Evolutionary conservation across 2,329 filamentous ascomycete genomes (phyloP).

Genomic region (Sarocladiaceae sp.): DNA sequence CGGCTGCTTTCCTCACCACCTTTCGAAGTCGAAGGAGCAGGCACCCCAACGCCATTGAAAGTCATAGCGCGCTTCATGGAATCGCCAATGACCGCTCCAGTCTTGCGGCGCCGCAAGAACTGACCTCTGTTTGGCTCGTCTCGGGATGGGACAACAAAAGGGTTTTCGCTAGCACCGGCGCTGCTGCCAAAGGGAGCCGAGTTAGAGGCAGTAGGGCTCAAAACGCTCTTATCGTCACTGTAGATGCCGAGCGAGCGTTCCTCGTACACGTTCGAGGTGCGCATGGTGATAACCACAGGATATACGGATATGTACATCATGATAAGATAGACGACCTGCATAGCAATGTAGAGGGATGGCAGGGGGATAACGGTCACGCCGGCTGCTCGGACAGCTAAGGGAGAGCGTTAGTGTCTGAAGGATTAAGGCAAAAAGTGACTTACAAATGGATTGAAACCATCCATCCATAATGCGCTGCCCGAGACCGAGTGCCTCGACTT

Average conservation of each 20-base stretch:
- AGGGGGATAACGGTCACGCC: slow-evolving; percentile 62
- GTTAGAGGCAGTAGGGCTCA: slow-evolving; percentile 8
- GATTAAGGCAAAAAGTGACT: slow-evolving; percentile 16
- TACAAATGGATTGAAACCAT: slow-evolving; percentile 56
- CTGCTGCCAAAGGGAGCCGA: background rate
- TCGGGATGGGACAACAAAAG: slow-evolving; percentile 13
- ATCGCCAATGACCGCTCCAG: slow-evolving; percentile 22
- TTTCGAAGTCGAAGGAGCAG: slow-evolving; percentile 13
- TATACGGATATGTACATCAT: slow-evolving; percentile 64
- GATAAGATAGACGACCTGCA: slow-evolving; percentile 54
- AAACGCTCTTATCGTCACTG: slow-evolving; percentile 27
- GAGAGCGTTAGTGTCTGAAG: background rate
- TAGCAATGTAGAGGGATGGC: slow-evolving; percentile 46
- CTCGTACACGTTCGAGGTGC: slow-evolving; percentile 67
- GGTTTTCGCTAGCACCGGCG: slow-evolving; percentile 5
- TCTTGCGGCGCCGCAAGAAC: slow-evolving; percentile 16
- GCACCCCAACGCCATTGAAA: slow-evolving; percentile 38
- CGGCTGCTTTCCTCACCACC: slow-evolving; percentile 27
- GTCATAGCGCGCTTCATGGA: slow-evolving; percentile 31
- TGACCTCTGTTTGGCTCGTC: slow-evolving; percentile 21
- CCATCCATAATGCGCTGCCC: slow-evolving; percentile 55
- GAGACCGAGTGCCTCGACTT: slow-evolving; percentile 43
- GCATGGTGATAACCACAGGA: slow-evolving; percentile 56
- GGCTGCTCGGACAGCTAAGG: slow-evolving; percentile 54
- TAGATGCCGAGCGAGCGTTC: slow-evolving; percentile 60